Evolutionary conservation across 306 rosid species (phyloP).

Genomic region (Comarum palustre): DNA sequence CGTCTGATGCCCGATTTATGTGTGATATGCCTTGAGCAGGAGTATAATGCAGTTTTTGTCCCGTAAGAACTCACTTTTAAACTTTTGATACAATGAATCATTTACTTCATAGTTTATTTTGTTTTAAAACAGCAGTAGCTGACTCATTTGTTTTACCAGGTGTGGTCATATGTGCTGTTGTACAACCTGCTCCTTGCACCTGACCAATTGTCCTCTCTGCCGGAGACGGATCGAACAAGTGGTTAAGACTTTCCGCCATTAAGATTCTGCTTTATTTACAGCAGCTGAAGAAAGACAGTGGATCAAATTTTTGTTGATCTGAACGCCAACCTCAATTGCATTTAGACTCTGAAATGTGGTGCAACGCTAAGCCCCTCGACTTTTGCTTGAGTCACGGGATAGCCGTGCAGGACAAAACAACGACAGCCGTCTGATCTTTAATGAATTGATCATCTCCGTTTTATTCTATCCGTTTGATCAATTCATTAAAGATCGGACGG

Average conservation of each 20-base stretch:
- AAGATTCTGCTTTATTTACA: conserved; percentile 23
- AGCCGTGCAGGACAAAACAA: too few species aligned
- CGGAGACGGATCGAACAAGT: conserved; percentile 77
- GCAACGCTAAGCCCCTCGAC: not conserved
- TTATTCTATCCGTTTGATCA: too few species aligned
- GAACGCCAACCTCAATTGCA: not conserved
- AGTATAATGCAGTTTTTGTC: conserved; percentile 90
- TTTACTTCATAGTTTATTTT: not conserved
- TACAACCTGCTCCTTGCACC: conserved; percentile 70
- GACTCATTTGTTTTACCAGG: conserved; percentile 43
- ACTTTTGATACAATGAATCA: not conserved
- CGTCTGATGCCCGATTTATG: conserved; percentile 80
- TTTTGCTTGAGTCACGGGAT: too few species aligned
- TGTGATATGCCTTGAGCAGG: conserved; percentile 95
- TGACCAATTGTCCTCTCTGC: conserved; percentile 91
- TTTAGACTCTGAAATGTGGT: not conserved
- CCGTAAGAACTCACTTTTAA: conserved; percentile 54
- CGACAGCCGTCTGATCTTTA: too few species aligned
- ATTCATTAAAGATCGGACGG: too few species aligned
- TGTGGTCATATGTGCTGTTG: conserved; percentile 99
- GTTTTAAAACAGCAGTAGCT: conserved; percentile 10
- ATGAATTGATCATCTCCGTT: too few species aligned
- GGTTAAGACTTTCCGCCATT: conserved; percentile 93
- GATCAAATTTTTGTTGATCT: conserved; percentile 21
- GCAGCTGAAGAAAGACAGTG: conserved; percentile 13